phyloP scores from a whole-genome alignment of 306 rosid species.

The Gastrolobium villosum region DNA sequence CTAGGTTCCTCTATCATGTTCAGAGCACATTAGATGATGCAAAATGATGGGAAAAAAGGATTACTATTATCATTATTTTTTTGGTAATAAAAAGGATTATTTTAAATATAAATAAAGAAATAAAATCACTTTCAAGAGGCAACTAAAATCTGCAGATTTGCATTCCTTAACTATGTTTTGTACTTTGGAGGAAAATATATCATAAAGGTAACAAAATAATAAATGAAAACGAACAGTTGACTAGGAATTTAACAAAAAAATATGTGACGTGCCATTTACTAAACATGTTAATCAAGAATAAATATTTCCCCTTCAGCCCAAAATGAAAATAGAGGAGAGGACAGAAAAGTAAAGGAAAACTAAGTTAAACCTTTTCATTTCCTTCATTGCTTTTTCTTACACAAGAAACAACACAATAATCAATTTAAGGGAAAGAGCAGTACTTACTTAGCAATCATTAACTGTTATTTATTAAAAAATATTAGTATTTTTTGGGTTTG shows the following conservation, averaged over 20 bases:
- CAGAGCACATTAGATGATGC: conserved; percentile 35
- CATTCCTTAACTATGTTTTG: conserved; percentile 21
- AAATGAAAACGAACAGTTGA: conserved; percentile 15
- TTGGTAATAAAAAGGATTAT: background rate
- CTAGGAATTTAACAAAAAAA: background rate
- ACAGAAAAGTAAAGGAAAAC: background rate
- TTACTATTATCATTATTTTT: too few species aligned
- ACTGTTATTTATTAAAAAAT: too few species aligned
- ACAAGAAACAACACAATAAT: background rate
- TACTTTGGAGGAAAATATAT: background rate
- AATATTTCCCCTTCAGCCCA: background rate
- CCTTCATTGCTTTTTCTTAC: background rate
- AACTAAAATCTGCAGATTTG: conserved; percentile 35
- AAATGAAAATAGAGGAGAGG: background rate
- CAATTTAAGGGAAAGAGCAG: background rate
- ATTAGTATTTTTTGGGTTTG: too few species aligned
- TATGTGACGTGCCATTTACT: conserved; percentile 20
- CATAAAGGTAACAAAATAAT: background rate
- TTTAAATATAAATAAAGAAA: background rate
- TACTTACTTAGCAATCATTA: background rate
- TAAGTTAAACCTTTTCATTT: conserved; percentile 29
- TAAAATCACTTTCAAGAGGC: conserved; percentile 42
- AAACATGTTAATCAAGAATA: conserved; percentile 13
- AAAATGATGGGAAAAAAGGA: conserved; percentile 1
- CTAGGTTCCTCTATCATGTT: conserved; percentile 24